Evolutionary conservation across 768 basidiomycete genomes (phyloP).

Genomic region (Rhizopogon vesiculosus): DNA sequence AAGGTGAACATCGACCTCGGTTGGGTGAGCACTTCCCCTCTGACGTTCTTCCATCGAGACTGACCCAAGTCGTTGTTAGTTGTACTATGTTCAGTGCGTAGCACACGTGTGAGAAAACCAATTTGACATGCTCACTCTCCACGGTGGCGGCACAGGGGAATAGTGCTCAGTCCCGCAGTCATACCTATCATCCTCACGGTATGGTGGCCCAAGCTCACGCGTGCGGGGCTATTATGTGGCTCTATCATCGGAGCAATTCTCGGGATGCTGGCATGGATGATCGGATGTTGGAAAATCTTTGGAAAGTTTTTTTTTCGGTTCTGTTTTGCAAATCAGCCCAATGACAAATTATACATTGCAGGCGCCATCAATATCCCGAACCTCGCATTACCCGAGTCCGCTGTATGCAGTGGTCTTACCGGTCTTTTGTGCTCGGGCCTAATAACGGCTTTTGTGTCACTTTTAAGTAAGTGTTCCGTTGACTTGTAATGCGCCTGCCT

Average conservation of each 20-base stretch:
- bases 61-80: conserved; percentile 6
- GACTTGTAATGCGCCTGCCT: not conserved
- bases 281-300: conserved; percentile 32
- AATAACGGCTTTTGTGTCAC: conserved; percentile 25
- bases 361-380: conserved; percentile 29
- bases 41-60: not conserved
- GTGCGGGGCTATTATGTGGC: conserved; percentile 25
- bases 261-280: conserved; percentile 34
- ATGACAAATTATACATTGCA: conserved; percentile 1
- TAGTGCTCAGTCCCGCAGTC: conserved; percentile 31
- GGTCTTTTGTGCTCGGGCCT: conserved; percentile 26
- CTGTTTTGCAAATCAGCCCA: not conserved
- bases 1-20: conserved; percentile 30
- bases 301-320: conserved; percentile 12
- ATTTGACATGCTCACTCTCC: not conserved
- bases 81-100: conserved; percentile 31
- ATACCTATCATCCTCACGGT: conserved; percentile 33
- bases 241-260: conserved; percentile 28
- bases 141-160: conserved; percentile 19
- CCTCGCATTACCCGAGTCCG: conserved; percentile 29
- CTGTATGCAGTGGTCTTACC: conserved; percentile 29
- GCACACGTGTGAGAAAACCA: not conserved
- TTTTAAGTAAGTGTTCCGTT: conserved; percentile 23
- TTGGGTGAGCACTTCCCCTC: conserved; percentile 17
- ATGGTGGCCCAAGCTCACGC: conserved; percentile 30